Evolutionary conservation across 106 monocot species (phyloP).

Genomic region (Platanthera guangdongensis): DNA sequence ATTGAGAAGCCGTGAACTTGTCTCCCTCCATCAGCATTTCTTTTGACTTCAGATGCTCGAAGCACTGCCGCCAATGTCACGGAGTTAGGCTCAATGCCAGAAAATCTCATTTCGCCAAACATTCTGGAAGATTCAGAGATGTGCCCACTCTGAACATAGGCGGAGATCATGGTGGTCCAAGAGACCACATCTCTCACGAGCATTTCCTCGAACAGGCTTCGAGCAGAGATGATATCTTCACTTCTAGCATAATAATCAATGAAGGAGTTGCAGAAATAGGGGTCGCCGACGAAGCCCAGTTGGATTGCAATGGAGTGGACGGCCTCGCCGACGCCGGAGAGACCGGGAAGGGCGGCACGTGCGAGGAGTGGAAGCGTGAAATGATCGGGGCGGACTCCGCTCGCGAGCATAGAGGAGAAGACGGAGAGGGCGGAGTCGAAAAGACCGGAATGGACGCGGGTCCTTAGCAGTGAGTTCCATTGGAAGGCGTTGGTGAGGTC

Average conservation of each 20-base stretch:
- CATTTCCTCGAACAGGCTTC: slow-evolving; percentile 57
- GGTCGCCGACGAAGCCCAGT: slow-evolving; percentile 20
- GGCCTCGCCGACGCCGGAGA: slow-evolving; percentile 15
- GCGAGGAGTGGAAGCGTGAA: slow-evolving; percentile 39
- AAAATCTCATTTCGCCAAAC: slow-evolving; percentile 24
- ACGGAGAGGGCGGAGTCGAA: slow-evolving; percentile 24
- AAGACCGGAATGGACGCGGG: slow-evolving; percentile 20
- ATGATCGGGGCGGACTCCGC: slow-evolving; percentile 21
- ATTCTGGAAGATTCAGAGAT: slow-evolving; percentile 10
- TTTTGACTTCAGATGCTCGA: slow-evolving; percentile 11
- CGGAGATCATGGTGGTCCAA: slow-evolving; percentile 54
- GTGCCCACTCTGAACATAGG: slow-evolving; percentile 11
- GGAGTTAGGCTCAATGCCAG: slow-evolving; percentile 20
- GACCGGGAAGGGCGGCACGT: slow-evolving; percentile 15
- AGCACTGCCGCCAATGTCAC: slow-evolving; percentile 31
- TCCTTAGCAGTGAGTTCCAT: slow-evolving; percentile 27
- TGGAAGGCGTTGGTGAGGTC: neutral
- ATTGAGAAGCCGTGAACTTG: slow-evolving; percentile 31
- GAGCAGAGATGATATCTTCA: slow-evolving; percentile 7
- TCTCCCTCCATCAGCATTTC: slow-evolving; percentile 9
- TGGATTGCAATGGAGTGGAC: slow-evolving; percentile 28
- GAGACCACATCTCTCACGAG: slow-evolving; percentile 37
- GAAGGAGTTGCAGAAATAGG: slow-evolving; percentile 45
- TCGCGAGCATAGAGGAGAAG: slow-evolving; percentile 25
- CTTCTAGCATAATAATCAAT: slow-evolving; percentile 19